Conservation (phyloP, 2,329 filamentous ascomycete genomes). For the Botrytis fragariae region DNA sequence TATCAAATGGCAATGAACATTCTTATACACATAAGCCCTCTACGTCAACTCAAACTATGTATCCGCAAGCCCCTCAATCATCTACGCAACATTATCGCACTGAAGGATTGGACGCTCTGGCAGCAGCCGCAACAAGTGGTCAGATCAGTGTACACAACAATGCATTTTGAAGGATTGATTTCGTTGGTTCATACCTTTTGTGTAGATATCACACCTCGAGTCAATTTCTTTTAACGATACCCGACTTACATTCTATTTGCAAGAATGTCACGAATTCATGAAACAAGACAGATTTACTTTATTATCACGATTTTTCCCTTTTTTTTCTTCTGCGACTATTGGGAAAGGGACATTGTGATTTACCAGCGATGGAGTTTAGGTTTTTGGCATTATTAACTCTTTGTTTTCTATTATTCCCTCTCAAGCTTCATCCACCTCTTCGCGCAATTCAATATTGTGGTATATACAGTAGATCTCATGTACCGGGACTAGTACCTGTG, state of each 20-base stretch:
- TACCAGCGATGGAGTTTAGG: slow-evolving; percentile 3
- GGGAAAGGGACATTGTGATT: slow-evolving; percentile 1
- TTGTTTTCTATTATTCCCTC: neutral
- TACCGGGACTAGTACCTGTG: neutral
- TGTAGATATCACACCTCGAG: slow-evolving; percentile 8
- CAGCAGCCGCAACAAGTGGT: slow-evolving; percentile 61
- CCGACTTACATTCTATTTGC: neutral
- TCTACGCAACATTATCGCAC: slow-evolving; percentile 48
- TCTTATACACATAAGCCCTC: slow-evolving; percentile 33
- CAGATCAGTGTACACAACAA: slow-evolving; percentile 38
- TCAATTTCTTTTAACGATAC: slow-evolving; percentile 4
- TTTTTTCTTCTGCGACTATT: neutral
- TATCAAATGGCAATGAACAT: slow-evolving; percentile 22
- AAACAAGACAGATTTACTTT: slow-evolving; percentile 5
- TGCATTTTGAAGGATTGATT: slow-evolving; percentile 39
- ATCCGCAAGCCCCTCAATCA: slow-evolving; percentile 35
- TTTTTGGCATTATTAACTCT: neutral
- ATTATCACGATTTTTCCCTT: neutral
- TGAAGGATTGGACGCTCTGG: slow-evolving; percentile 55
- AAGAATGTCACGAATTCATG: slow-evolving; percentile 10
- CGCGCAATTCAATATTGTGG: neutral
- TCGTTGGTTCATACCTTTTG: slow-evolving; percentile 1
- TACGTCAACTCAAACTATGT: slow-evolving; percentile 36
- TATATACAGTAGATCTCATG: neutral
- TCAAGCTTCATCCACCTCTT: neutral